Conservation (phyloP, 1,284 basidiomycete species). For the Meripilus lineatus region DNA sequence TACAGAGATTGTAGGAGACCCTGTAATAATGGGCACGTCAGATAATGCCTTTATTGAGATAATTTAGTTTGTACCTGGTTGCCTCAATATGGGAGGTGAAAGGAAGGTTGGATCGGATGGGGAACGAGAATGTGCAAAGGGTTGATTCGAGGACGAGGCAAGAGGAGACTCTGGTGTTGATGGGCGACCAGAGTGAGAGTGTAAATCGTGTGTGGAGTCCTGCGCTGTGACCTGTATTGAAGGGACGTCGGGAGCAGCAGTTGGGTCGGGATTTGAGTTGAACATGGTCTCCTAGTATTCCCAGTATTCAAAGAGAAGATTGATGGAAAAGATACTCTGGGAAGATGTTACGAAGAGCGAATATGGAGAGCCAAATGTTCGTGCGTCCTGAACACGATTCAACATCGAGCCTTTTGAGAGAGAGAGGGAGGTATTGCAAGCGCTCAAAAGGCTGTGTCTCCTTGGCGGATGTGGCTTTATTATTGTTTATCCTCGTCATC, state of each 20-base stretch:
- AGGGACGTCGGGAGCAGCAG: constrained; percentile 10
- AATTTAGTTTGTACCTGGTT: not conserved
- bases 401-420: no score
- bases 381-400: no score
- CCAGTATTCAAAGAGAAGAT: not conserved
- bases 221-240: constrained; percentile 12
- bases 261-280: constrained; percentile 3
- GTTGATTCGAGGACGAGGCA: constrained; percentile 13
- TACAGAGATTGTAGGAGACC: constrained; percentile 28
- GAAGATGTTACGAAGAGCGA: not conserved
- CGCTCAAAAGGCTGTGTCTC: no score
- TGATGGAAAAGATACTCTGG: not conserved
- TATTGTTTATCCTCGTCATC: no score
- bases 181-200: not conserved
- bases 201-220: constrained; percentile 6
- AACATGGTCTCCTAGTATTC: constrained; percentile 7
- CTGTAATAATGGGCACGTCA: no score
- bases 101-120: constrained; percentile 23
- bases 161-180: constrained; percentile 12
- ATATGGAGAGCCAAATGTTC: no score
- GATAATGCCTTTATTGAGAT: no score
- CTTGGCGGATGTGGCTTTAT: no score
- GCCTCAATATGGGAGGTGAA: constrained; percentile 18
- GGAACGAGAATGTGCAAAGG: constrained; percentile 19
- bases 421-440: no score